These are phyloP conservation scores for Hyaloperonospora arabidopsidis DNA, from an alignment of 352 stramenopile species.

Conservation along the genomic window DNA sequence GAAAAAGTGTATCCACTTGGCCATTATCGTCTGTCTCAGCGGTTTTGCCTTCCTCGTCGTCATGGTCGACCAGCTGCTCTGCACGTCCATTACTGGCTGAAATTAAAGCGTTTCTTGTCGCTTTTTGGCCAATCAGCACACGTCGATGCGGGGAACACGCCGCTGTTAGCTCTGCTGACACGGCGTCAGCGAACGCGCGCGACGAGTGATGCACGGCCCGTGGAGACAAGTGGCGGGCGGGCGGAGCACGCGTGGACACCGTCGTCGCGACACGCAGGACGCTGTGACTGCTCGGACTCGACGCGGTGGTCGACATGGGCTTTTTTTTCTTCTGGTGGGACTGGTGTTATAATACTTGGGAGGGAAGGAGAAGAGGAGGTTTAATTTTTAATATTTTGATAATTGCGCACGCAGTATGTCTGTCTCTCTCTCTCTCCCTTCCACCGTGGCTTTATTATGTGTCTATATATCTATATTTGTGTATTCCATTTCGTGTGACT, in stretches of 20 bases:
- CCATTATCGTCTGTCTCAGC: conserved; percentile 2
- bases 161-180: conserved; percentile 26
- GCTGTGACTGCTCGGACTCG: not conserved
- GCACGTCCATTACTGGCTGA: conserved; percentile 6
- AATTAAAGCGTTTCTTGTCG: conserved; percentile 3
- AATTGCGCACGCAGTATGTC: too few species aligned
- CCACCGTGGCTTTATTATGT: conserved; percentile 3
- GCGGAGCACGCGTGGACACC: conserved; percentile 1
- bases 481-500: conserved; percentile 10
- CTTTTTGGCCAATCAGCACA: conserved; percentile 22
- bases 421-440: too few species aligned
- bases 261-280: conserved; percentile 7
- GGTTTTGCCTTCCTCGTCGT: conserved; percentile 36
- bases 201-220: conserved; percentile 59
- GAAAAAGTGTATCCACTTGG: too few species aligned
- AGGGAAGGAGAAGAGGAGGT: too few species aligned
- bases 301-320: too few species aligned
- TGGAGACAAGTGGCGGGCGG: conserved; percentile 30
- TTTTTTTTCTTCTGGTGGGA: too few species aligned
- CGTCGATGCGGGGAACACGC: conserved; percentile 57
- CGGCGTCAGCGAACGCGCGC: conserved; percentile 34
- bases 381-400: too few species aligned
- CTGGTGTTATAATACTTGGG: too few species aligned
- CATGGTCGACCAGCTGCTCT: not conserved
- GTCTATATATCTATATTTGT: conserved; percentile 19